A percentile compares a stretch with the other conserved stretches of the same genome.
Conservation (phyloP, 176 grass and related monocot species). For the Musa acuminata region DNA sequence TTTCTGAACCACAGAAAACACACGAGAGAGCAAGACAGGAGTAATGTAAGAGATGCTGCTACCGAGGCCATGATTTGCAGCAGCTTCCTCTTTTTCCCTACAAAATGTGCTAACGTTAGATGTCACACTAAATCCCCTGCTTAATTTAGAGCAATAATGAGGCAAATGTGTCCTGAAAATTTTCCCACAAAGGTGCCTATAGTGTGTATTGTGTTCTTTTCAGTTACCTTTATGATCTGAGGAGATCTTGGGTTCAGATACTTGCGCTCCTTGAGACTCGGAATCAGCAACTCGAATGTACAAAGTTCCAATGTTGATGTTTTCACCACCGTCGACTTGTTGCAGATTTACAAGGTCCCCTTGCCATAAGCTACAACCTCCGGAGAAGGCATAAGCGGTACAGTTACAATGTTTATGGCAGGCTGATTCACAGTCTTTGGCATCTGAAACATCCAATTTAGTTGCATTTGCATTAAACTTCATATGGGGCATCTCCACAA, state of each 20-base stretch:
- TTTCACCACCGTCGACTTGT: neutral
- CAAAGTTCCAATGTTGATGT: neutral
- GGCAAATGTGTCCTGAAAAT: too few species aligned
- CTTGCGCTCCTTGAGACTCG: neutral
- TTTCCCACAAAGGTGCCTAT: too few species aligned
- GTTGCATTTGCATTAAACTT: neutral
- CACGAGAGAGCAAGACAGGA: conserved; percentile 17
- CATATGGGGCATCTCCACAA: conserved; percentile 18
- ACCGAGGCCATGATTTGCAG: neutral
- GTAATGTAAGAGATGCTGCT: conserved; percentile 8
- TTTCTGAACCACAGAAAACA: conserved; percentile 26
- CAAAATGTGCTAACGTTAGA: neutral
- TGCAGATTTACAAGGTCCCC: conserved; percentile 23
- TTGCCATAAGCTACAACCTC: conserved; percentile 24
- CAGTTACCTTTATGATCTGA: neutral
- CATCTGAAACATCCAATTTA: neutral
- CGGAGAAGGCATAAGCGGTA: conserved; percentile 25
- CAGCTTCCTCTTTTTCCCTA: conserved; percentile 1
- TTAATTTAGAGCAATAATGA: neutral
- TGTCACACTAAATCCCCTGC: neutral
- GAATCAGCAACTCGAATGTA: conserved; percentile 39
- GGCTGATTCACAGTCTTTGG: conserved; percentile 5
- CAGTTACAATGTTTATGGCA: conserved; percentile 29
- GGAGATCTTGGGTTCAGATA: too few species aligned
- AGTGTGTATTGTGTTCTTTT: too few species aligned